Base-by-base conservation (phyloP, 2,329 filamentous ascomycete species). In the Metarhizium sp. region DNA sequence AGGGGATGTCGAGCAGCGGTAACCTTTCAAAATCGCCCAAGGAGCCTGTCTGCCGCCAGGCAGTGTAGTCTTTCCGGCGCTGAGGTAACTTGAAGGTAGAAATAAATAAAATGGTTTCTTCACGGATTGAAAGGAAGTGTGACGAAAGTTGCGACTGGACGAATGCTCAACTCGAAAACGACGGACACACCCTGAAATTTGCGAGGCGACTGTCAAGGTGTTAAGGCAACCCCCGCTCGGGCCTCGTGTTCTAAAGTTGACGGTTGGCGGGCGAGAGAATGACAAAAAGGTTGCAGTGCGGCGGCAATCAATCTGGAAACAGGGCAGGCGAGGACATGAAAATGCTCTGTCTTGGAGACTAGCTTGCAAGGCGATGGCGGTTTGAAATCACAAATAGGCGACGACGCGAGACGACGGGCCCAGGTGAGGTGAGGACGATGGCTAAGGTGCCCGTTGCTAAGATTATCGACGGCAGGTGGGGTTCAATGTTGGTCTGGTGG, bases 151-250 rank as follows among this genome's bases (percentile, higher is more conserved):
- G 42, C 42, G 57, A 58, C 18, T 29, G 52, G 36, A 38, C 20
- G 40, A 50, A 46, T 38, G 48, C 42, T 50, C 45, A 29, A 55
- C 38, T 32, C 50, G 52, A 54, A 36, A 49, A 36, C 42, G 45
- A 47, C 14, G 40, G 52, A 18, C 48, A 45, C 48, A 51, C 48
- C 49, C 50, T 55, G 49, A 49, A 48, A 50, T 51, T 48, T 55
- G 48, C 52, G 42, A 32, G 51, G 53, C 52, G 43, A 40, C 36
- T 40, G 18, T 51, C 49, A 50, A 55, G n/a, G 55, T 50, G 53
- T n/a, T 40, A 5, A 34, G 38, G 8, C 30, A 30, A 53, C 36
- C 53, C 53, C 56, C 58, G 53, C 55, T 59, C 51, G 58, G 55
- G 49, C 55, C 56, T 51, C 51, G 51, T 20, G 47, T 53, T 45